These are phyloP conservation scores for Phytophthora constricta DNA, from an alignment of 352 stramenopile genomes.

Conservation along the genomic window DNA sequence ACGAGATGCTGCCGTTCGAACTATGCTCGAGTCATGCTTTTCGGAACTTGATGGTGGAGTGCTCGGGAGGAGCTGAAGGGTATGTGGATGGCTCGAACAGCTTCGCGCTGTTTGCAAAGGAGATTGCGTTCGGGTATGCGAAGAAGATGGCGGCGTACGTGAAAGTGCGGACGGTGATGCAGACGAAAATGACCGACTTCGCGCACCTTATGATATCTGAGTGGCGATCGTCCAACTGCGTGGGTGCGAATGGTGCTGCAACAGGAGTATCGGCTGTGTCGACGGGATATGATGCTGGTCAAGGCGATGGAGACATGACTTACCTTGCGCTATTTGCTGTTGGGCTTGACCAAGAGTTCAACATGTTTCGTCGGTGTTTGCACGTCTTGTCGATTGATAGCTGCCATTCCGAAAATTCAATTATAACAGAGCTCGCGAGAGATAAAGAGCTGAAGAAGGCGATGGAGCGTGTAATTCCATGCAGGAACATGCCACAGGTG, in stretches of 20 bases:
- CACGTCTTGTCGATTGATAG: constrained; percentile 47
- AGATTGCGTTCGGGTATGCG: constrained; percentile 50
- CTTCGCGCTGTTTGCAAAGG: constrained; percentile 51
- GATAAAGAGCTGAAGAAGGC: constrained; percentile 49
- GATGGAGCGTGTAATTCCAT: constrained; percentile 42
- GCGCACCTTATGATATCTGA: constrained; percentile 64
- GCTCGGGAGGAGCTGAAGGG: constrained; percentile 41
- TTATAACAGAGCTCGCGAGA: constrained; percentile 27
- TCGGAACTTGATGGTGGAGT: constrained; percentile 63
- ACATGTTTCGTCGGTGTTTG: constrained; percentile 65
- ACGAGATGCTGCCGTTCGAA: constrained; percentile 76
- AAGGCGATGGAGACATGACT: constrained; percentile 5
- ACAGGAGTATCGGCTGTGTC: not conserved
- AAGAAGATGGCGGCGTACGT: constrained; percentile 67
- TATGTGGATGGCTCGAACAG: constrained; percentile 49
- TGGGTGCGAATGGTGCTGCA: not conserved
- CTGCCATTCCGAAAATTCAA: constrained; percentile 13
- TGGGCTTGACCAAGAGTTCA: constrained; percentile 72
- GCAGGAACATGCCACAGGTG: constrained; percentile 56
- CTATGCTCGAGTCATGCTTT: constrained; percentile 69
- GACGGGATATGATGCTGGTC: not conserved
- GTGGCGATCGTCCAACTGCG: constrained; percentile 37
- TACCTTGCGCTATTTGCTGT: constrained; percentile 67
- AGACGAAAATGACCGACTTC: constrained; percentile 70
- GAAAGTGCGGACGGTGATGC: constrained; percentile 50